A percentile compares a stretch with the other conserved stretches of the same genome.
Evolutionary conservation across 2,329 filamentous ascomycete genomes (phyloP).

Genomic region (Colletotrichum agaves): DNA sequence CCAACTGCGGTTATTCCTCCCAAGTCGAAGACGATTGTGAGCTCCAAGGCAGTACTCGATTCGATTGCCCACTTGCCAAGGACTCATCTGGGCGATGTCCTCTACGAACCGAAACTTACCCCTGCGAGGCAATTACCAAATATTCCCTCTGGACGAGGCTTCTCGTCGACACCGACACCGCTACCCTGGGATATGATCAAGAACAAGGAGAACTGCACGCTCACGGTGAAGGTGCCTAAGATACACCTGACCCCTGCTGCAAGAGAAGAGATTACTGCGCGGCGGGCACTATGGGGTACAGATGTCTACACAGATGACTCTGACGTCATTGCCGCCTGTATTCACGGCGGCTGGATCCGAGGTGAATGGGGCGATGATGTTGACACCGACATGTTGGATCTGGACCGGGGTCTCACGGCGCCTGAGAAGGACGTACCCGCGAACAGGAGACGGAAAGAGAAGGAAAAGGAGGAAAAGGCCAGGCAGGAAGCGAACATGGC

Average conservation of each 20-base stretch:
- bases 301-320: slow-evolving; percentile 97
- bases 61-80: slow-evolving; percentile 77
- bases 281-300: slow-evolving; percentile 89
- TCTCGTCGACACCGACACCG: slow-evolving; percentile 71
- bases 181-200: slow-evolving; percentile 79
- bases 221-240: slow-evolving; percentile 87
- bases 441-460: slow-evolving; percentile 47
- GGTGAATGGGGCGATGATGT: slow-evolving; percentile 88
- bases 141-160: slow-evolving; percentile 53
- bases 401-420: slow-evolving; percentile 52
- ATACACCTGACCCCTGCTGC: slow-evolving; percentile 76
- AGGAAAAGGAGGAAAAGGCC: slow-evolving; percentile 47
- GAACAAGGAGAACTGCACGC: slow-evolving; percentile 86
- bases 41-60: slow-evolving; percentile 76
- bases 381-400: slow-evolving; percentile 73
- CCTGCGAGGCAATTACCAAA: slow-evolving; percentile 59
- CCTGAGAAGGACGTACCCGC: slow-evolving; percentile 33
- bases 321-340: slow-evolving; percentile 90
- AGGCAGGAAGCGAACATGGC: slow-evolving; percentile 48
- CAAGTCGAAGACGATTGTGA: slow-evolving; percentile 73
- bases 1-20: slow-evolving; percentile 60
- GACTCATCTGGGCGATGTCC: slow-evolving; percentile 83
- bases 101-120: slow-evolving; percentile 78
- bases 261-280: slow-evolving; percentile 84
- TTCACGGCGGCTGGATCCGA: slow-evolving; percentile 91